Base-by-base conservation (phyloP, 2,329 filamentous ascomycete species). In the Ceratocystis variospora region DNA sequence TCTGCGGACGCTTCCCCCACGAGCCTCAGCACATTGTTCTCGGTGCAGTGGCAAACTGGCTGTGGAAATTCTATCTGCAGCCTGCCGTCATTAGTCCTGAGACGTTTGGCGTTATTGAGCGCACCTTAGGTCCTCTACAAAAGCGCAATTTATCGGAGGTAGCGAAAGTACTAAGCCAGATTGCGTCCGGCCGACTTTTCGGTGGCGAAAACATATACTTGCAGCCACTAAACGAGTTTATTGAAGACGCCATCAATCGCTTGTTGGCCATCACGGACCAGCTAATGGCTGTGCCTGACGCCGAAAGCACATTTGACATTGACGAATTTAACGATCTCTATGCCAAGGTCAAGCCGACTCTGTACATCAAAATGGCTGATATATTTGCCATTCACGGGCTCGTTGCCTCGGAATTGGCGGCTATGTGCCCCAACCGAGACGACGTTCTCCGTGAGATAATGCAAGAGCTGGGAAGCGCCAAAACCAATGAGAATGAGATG, bases 351-450 rank as follows among this genome's bases (percentile, higher is more conserved):
- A 96, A 96, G 76, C 94, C 94, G 5, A 97, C 93, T 0, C 81
- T 99, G n/a, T 99, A 97, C 78, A 96, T 99, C 79, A 99, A 99
- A 78, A 93, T 99, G 84, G 84, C 89, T 17, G 94, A 99, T 74
- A 92, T 99, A 67, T 97, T 99, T 74, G 89, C 93, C 62, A 93
- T 99, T 68, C 95, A 99, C 76, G 90, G 87, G 69, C 81, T 97
- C 25, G 83, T 97, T 65, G 87, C 90, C 2, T 81, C 86, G 28
- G 90, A 97, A 71, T 83, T 96, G 62, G 79, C 86, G 4, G 80
- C 80, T 67, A 86, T 97, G 68, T 95, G 90, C 71, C 87, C 89
- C 0, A 83, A 80, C 68, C 85, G 89, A 44, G 93, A 96, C 70
- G 94, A 99, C 73, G 83, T 91, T 68, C 81, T 99, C 66, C 88